Evolutionary conservation across 805 yeast genomes (phyloP).

Genomic region (Kodamaea fukazawae): DNA sequence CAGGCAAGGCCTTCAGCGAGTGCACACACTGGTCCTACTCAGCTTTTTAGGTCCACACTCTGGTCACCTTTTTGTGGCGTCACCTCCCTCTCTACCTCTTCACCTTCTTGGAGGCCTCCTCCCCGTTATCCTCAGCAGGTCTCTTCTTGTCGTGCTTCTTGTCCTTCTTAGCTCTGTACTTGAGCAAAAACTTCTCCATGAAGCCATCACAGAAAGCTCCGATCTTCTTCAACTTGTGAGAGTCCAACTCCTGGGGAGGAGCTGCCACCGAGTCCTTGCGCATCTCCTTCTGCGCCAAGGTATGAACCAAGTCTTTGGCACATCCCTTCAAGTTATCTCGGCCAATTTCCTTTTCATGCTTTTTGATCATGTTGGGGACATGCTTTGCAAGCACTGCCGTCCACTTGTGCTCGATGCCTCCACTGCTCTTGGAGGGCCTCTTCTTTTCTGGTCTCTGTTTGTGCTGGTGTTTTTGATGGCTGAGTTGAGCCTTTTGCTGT

Average conservation of each 20-base stretch:
- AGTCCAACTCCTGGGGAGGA: slow-evolving; percentile 57
- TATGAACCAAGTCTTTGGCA: slow-evolving; percentile 73
- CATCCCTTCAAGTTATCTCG: slow-evolving; percentile 71
- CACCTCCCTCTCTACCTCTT: slow-evolving; percentile 3
- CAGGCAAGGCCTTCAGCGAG: too few species aligned
- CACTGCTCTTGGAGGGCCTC: slow-evolving; percentile 7
- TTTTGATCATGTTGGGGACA: slow-evolving; percentile 76
- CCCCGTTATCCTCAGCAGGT: slow-evolving; percentile 4
- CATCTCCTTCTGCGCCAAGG: slow-evolving; percentile 66
- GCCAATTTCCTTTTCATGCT: slow-evolving; percentile 63
- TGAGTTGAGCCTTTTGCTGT: background rate
- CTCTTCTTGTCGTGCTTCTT: slow-evolving; percentile 9
- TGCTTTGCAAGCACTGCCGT: slow-evolving; percentile 58
- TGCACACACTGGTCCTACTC: too few species aligned
- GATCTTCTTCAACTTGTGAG: slow-evolving; percentile 67
- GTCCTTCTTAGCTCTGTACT: slow-evolving; percentile 41
- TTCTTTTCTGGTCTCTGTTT: slow-evolving; percentile 6
- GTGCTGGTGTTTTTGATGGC: background rate
- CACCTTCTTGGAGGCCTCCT: slow-evolving; percentile 3
- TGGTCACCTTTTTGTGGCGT: too few species aligned
- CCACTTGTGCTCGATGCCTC: slow-evolving; percentile 35
- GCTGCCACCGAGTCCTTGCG: slow-evolving; percentile 39
- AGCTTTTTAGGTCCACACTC: too few species aligned
- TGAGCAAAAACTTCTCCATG: slow-evolving; percentile 63
- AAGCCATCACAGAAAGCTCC: slow-evolving; percentile 59